phyloP scores from a whole-genome alignment of 2,329 filamentous ascomycete genomes.

The Botryotinia convoluta region DNA sequence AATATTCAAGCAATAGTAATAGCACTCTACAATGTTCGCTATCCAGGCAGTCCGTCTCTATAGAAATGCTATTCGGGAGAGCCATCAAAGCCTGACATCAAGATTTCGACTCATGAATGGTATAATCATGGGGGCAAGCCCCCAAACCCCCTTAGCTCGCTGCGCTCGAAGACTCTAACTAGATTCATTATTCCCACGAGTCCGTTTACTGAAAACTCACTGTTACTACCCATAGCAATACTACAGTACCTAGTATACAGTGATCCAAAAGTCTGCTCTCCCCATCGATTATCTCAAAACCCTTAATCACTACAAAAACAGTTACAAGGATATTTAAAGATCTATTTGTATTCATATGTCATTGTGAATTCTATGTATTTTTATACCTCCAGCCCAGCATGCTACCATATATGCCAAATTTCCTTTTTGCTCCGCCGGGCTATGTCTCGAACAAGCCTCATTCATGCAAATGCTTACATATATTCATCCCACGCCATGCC shows the following conservation, averaged over 20 bases:
- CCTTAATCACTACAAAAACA: background rate
- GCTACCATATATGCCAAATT: background rate
- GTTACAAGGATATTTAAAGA: background rate
- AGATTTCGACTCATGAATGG: background rate
- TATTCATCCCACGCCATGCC: background rate
- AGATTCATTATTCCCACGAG: background rate
- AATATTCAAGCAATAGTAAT: background rate
- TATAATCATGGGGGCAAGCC: background rate
- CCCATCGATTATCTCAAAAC: background rate
- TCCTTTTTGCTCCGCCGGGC: background rate
- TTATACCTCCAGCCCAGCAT: background rate
- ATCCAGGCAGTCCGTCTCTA: background rate
- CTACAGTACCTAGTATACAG: background rate
- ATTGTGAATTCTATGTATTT: background rate
- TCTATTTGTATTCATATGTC: background rate
- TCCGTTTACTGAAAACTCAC: background rate
- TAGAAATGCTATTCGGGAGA: background rate
- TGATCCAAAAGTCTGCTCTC: background rate
- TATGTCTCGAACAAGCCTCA: background rate
- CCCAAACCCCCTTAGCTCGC: background rate
- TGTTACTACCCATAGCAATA: background rate
- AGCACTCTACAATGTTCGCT: background rate
- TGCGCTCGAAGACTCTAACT: background rate
- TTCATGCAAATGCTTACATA: constrained; percentile 2
- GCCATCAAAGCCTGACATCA: background rate